Evolutionary conservation across 495 filamentous ascomycete genomes (phyloP).

Genomic region (Xylaria flabelliformis): DNA sequence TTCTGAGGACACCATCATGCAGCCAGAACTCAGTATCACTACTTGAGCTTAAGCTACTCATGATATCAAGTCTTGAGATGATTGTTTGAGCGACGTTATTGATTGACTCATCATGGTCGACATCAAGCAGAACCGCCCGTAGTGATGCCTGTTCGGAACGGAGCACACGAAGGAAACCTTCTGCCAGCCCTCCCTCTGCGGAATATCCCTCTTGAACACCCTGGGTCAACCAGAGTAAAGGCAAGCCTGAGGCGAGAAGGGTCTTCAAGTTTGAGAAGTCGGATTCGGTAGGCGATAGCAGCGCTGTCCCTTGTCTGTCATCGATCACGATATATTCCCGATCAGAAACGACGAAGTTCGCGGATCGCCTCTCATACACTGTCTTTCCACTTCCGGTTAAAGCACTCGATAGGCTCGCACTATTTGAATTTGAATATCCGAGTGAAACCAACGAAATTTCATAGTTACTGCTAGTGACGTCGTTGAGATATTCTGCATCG

Average conservation of each 20-base stretch:
- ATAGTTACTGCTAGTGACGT: neutral
- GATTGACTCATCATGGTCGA: slow-evolving; percentile 25
- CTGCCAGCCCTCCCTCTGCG: slow-evolving; percentile 17
- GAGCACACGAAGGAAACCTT: slow-evolving; percentile 32
- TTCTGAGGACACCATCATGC: slow-evolving; percentile 31
- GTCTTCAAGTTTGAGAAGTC: neutral
- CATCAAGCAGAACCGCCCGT: slow-evolving; percentile 28
- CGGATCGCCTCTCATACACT: neutral
- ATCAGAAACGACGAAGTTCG: neutral
- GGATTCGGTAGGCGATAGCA: neutral
- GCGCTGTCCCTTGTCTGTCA: neutral
- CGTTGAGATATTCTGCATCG: neutral
- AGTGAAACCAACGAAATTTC: slow-evolving; percentile 12
- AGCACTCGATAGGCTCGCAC: neutral
- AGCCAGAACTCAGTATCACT: slow-evolving; percentile 37
- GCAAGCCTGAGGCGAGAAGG: neutral
- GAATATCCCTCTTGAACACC: slow-evolving; percentile 8
- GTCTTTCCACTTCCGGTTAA: neutral
- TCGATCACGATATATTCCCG: slow-evolving; percentile 12
- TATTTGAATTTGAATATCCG: slow-evolving; percentile 4
- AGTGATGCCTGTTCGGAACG: slow-evolving; percentile 32
- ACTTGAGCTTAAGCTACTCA: slow-evolving; percentile 27
- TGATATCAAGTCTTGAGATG: slow-evolving; percentile 20
- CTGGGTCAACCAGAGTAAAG: slow-evolving; percentile 11
- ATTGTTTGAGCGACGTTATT: slow-evolving; percentile 16